A percentile compares a stretch with the other conserved stretches of the same genome.
Conservation (phyloP, 2,329 filamentous ascomycete species). For the Apiospora hydei region DNA sequence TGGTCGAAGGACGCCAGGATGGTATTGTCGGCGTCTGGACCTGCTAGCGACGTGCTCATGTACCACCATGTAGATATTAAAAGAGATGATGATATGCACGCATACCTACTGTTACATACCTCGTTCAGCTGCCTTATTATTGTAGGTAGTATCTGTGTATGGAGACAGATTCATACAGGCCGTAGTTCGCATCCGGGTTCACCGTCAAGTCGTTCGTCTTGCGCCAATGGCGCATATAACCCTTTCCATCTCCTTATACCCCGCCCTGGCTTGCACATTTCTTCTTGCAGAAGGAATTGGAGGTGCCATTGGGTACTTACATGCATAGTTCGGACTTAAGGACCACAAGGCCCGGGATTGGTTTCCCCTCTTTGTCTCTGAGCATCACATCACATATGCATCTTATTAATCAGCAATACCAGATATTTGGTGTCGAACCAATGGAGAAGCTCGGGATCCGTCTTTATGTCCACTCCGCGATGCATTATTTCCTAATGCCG, state of each 20-base stretch:
- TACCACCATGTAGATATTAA: conserved; percentile 20
- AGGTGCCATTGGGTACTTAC: not conserved
- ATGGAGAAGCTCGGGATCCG: not conserved
- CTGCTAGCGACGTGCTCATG: conserved; percentile 33
- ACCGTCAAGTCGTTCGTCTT: not conserved
- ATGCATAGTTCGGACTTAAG: not conserved
- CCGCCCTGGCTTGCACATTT: not conserved
- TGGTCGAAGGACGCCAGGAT: conserved; percentile 88
- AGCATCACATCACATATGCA: not conserved
- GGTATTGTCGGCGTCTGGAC: conserved; percentile 89
- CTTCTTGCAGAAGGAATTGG: not conserved
- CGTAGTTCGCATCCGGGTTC: not conserved
- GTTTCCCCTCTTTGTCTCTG: not conserved
- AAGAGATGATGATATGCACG: conserved; percentile 9
- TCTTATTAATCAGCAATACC: not conserved
- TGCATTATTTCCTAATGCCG: conserved; percentile 2
- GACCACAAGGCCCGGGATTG: not conserved
- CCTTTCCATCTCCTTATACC: not conserved
- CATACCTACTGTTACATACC: not conserved
- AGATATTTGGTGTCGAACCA: not conserved
- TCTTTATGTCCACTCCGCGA: not conserved
- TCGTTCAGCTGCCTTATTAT: not conserved
- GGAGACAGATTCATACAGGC: not conserved
- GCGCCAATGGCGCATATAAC: not conserved
- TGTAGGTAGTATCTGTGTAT: not conserved